A percentile compares a stretch with the other conserved stretches of the same genome.
Conservation (phyloP, 345 rosid genomes). For the Pelargonium nanum region DNA sequence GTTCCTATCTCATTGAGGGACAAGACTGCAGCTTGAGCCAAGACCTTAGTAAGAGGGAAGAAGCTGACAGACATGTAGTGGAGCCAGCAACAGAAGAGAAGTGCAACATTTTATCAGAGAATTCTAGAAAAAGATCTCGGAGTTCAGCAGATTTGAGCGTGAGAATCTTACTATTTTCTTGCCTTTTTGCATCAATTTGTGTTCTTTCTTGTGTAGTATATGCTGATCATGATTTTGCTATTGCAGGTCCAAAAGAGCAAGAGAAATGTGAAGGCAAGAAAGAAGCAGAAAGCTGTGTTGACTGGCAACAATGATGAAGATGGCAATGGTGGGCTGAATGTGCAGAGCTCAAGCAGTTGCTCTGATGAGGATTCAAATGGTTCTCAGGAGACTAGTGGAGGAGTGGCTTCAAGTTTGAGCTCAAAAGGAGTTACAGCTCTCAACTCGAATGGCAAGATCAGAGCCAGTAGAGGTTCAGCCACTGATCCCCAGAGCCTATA, state of each 20-base stretch:
- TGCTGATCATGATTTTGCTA: background rate
- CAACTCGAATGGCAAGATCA: slow-evolving; percentile 46
- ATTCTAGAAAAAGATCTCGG: slow-evolving; percentile 42
- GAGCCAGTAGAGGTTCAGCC: slow-evolving; percentile 73
- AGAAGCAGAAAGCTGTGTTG: slow-evolving; percentile 21
- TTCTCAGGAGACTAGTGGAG: slow-evolving; percentile 28
- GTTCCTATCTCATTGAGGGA: slow-evolving; percentile 31
- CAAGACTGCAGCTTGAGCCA: slow-evolving; percentile 17
- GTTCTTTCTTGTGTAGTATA: background rate
- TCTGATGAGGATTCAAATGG: slow-evolving; percentile 48
- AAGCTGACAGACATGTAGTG: slow-evolving; percentile 18
- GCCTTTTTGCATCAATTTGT: background rate
- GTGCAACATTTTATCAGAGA: slow-evolving; percentile 18
- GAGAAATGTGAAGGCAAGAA: slow-evolving; percentile 33
- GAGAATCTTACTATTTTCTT: background rate
- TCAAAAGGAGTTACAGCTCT: slow-evolving; percentile 28
- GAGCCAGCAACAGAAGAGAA: slow-evolving; percentile 26
- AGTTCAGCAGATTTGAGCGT: slow-evolving; percentile 37
- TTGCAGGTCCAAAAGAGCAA: slow-evolving; percentile 35
- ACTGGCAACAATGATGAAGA: slow-evolving; percentile 25
- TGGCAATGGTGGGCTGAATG: slow-evolving; percentile 16
- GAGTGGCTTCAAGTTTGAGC: slow-evolving; percentile 21
- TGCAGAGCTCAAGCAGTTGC: slow-evolving; percentile 34
- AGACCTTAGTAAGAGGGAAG: slow-evolving; percentile 20
- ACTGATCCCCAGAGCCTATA: slow-evolving; percentile 86